These are phyloP conservation scores for Candida mesenterica DNA, from an alignment of 1,139 yeast genomes.

Conservation along the genomic window DNA sequence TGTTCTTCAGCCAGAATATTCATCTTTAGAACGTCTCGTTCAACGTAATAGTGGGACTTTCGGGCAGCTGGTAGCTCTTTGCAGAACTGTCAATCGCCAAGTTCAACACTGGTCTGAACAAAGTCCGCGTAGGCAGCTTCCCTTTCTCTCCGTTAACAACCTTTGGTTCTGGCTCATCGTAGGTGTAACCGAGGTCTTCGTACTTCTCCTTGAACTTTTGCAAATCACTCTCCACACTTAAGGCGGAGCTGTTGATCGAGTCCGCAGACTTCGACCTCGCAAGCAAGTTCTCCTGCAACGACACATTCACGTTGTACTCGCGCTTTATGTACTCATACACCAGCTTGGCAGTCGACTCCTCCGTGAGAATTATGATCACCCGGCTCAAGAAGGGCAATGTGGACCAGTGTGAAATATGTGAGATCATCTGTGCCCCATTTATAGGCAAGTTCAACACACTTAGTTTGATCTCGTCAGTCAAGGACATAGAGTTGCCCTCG, in stretches of 20 bases:
- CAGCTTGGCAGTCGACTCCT: slow-evolving; percentile 29
- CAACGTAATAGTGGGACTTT: slow-evolving; percentile 30
- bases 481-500: slow-evolving; percentile 19
- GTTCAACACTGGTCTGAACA: slow-evolving; percentile 33
- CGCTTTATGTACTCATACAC: slow-evolving; percentile 23
- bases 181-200: slow-evolving; percentile 5
- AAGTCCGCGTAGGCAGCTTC: slow-evolving; percentile 26
- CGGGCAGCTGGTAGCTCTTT: slow-evolving; percentile 14
- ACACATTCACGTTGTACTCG: slow-evolving; percentile 25
- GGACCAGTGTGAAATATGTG: slow-evolving; percentile 43
- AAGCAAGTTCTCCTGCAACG: slow-evolving; percentile 44
- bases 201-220: slow-evolving; percentile 26
- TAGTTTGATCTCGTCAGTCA: slow-evolving; percentile 38
- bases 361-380: slow-evolving; percentile 39
- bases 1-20: no score
- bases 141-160: background rate
- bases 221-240: slow-evolving; percentile 22
- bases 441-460: slow-evolving; percentile 26
- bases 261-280: slow-evolving; percentile 6
- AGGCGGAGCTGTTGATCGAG: slow-evolving; percentile 7
- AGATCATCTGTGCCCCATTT: slow-evolving; percentile 11
- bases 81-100: slow-evolving; percentile 10
- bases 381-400: slow-evolving; percentile 43
- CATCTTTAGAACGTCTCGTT: background rate
- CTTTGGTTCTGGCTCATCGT: slow-evolving; percentile 5